Percentiles rank a stretch among this genome's conserved stretches.
These are phyloP conservation scores for Marchantia paleacea DNA, from an alignment of 225 moss, liverwort and hornwort genomes.

Conservation along the genomic window DNA sequence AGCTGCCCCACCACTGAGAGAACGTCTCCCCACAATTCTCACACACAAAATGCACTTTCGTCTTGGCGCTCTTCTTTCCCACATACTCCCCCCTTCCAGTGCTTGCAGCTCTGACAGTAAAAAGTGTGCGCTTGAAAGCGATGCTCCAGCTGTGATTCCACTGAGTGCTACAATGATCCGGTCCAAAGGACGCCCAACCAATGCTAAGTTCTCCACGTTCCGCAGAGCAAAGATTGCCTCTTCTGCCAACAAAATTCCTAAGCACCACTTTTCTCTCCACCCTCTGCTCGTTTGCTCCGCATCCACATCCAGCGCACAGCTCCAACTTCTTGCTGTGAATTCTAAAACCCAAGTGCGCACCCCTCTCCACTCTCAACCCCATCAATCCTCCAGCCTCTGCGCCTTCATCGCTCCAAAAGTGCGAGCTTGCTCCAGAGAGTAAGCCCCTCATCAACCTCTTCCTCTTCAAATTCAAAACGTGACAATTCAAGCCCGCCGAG, in stretches of 20 bases:
- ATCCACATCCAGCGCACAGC: neutral
- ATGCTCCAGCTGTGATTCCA: constrained; percentile 14
- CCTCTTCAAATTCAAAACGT: neutral
- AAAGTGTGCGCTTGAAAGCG: neutral
- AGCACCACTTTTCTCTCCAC: neutral
- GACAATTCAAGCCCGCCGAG: neutral
- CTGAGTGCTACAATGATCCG: neutral
- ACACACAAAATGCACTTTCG: constrained; percentile 80
- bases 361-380: neutral
- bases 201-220: neutral
- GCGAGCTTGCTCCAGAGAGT: neutral
- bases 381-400: neutral
- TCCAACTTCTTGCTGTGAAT: constrained; percentile 1
- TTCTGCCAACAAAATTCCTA: neutral
- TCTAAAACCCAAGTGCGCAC: neutral
- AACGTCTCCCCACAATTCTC: constrained; percentile 91
- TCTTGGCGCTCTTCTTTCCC: constrained; percentile 62
- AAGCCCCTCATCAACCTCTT: neutral
- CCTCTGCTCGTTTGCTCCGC: neutral
- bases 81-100: constrained; percentile 33
- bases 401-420: neutral
- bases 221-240: neutral
- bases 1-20: constrained; percentile 94
- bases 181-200: neutral
- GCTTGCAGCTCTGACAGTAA: constrained; percentile 21